Percentiles rank a stretch among this genome's conserved stretches.
Evolutionary conservation across 305 asterid genomes (phyloP).

Genomic region (Solanum chacoense): DNA sequence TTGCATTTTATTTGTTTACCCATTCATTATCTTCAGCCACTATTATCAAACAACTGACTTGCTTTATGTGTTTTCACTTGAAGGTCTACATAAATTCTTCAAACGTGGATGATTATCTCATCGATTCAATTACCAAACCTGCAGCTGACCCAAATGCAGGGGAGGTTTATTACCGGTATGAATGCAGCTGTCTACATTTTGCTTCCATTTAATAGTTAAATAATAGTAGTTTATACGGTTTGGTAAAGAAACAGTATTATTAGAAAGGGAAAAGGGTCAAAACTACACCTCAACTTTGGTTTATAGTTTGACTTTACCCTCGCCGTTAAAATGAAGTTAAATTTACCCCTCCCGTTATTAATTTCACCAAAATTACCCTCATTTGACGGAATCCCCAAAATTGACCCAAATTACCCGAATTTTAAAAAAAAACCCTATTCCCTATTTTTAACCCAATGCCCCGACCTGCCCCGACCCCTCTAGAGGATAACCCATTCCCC

Average conservation of each 20-base stretch:
- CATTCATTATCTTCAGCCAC: not conserved
- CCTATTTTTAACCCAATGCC: too few species aligned
- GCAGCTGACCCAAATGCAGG: slow-evolving; percentile 88
- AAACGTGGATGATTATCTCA: slow-evolving; percentile 78
- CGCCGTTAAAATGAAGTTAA: too few species aligned
- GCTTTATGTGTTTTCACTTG: slow-evolving; percentile 3
- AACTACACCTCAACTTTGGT: too few species aligned
- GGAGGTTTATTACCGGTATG: slow-evolving; percentile 86
- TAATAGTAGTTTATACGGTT: not conserved
- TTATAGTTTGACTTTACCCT: too few species aligned
- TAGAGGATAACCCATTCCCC: too few species aligned
- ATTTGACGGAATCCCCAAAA: too few species aligned
- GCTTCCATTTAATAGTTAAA: not conserved
- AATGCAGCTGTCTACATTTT: not conserved
- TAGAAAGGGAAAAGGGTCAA: not conserved
- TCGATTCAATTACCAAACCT: slow-evolving; percentile 66
- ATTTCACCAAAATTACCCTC: too few species aligned
- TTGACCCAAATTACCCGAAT: too few species aligned
- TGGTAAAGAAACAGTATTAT: not conserved
- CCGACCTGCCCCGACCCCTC: too few species aligned
- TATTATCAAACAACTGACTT: not conserved
- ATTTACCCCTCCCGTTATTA: too few species aligned
- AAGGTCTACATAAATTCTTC: slow-evolving; percentile 74
- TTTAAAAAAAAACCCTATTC: too few species aligned
- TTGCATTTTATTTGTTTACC: not conserved